phyloP scores from a whole-genome alignment of 1,139 yeast genomes.

The Kodamaea arcana region DNA sequence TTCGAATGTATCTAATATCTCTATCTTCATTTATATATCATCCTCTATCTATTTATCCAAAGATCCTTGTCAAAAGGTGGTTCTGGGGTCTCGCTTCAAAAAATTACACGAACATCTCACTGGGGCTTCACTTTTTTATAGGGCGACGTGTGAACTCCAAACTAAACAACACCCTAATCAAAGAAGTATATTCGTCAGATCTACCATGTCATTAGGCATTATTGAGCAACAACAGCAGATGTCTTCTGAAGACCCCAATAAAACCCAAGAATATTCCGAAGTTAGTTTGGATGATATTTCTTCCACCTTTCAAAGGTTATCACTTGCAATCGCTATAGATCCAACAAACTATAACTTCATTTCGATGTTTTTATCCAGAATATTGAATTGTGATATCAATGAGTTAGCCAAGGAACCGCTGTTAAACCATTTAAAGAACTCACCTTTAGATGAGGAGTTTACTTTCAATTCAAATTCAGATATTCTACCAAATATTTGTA shows the following conservation, averaged over 20 bases:
- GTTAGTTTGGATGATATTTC: constrained; percentile 1
- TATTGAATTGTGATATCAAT: constrained; percentile 21
- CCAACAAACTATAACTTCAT: constrained; percentile 24
- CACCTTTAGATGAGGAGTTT: constrained; percentile 2
- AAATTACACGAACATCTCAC: too few relatives aligned
- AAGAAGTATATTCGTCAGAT: too few relatives aligned
- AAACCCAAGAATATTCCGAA: background rate
- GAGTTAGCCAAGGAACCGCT: constrained; percentile 10
- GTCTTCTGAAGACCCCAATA: background rate
- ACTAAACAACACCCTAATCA: background rate
- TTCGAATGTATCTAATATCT: too few relatives aligned
- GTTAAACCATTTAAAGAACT: background rate
- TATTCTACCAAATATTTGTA: constrained; percentile 30
- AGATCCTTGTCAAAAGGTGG: too few relatives aligned
- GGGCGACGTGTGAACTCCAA: background rate
- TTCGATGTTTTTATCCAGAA: constrained; percentile 19
- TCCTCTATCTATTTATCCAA: too few relatives aligned
- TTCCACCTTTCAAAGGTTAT: constrained; percentile 22
- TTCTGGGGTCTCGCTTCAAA: too few relatives aligned
- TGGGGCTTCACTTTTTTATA: background rate
- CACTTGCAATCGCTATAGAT: constrained; percentile 26
- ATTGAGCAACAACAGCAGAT: constrained; percentile 4
- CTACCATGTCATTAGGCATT: constrained; percentile 3
- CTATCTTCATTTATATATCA: too few relatives aligned
- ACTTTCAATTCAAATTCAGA: constrained; percentile 13